phyloP scores from a whole-genome alignment of 768 basidiomycete species.

The Suillus sp. region DNA sequence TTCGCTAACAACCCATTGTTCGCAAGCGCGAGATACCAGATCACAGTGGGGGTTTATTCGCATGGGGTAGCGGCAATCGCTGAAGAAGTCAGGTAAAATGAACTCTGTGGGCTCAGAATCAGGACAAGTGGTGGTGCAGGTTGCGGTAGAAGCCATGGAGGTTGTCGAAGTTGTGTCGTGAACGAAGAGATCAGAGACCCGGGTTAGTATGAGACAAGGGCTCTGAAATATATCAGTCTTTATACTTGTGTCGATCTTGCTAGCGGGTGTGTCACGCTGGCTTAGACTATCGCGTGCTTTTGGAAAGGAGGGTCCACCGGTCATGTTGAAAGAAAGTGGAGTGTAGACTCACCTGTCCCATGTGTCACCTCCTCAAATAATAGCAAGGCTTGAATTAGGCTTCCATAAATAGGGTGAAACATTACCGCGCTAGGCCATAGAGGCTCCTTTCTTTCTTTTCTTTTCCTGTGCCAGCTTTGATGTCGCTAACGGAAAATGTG shows the following conservation, averaged over 20 bases:
- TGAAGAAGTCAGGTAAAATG: background rate
- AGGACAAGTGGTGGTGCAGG: background rate
- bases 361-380: background rate
- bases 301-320: background rate
- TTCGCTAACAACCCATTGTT: background rate
- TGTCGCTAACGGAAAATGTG: background rate
- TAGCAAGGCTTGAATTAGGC: background rate
- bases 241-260: background rate
- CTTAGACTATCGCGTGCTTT: background rate
- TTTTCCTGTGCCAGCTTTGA: background rate
- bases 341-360: background rate
- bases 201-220: background rate
- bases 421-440: background rate
- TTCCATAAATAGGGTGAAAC: background rate
- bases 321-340: background rate
- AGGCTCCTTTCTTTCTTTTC: background rate
- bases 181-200: background rate
- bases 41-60: background rate
- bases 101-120: background rate
- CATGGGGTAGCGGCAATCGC: background rate
- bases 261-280: background rate
- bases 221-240: background rate
- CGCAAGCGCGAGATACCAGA: background rate
- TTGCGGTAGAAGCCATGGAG: background rate
- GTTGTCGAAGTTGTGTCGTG: background rate